Conservation (phyloP, 768 basidiomycete genomes). For the Podaxis pistillaris region DNA sequence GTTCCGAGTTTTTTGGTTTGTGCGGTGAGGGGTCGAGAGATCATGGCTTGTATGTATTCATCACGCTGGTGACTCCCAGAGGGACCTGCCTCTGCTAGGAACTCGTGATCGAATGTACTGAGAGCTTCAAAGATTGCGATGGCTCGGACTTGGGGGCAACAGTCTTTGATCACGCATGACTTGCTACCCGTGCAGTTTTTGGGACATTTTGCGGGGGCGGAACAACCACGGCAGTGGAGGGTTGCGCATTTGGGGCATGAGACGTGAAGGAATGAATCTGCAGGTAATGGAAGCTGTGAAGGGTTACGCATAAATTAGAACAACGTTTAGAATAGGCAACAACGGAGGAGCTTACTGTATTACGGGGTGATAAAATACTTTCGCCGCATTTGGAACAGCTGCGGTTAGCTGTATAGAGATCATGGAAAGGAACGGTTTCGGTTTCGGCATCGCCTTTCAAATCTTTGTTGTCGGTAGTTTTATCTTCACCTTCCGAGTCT, state of each 20-base stretch:
- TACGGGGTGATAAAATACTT: slow-evolving; percentile 20
- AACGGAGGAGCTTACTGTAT: slow-evolving; percentile 20
- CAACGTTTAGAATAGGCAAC: not conserved
- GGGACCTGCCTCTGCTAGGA: slow-evolving; percentile 23
- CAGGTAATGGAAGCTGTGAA: slow-evolving; percentile 14
- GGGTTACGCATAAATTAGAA: not conserved
- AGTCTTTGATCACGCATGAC: slow-evolving; percentile 27
- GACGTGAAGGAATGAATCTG: slow-evolving; percentile 26
- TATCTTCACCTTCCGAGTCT: not conserved
- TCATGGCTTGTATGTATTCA: slow-evolving; percentile 15
- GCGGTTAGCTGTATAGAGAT: slow-evolving; percentile 24
- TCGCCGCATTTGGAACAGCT: slow-evolving; percentile 27
- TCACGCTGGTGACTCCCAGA: slow-evolving; percentile 3
- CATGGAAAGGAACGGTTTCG: slow-evolving; percentile 10
- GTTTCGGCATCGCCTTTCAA: not conserved
- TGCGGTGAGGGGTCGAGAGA: slow-evolving; percentile 1
- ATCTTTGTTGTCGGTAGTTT: not conserved
- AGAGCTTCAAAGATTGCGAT: slow-evolving; percentile 34
- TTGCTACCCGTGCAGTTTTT: slow-evolving; percentile 25
- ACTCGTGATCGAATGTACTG: slow-evolving; percentile 29
- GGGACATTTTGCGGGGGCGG: slow-evolving; percentile 21
- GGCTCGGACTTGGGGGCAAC: slow-evolving; percentile 29
- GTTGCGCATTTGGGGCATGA: slow-evolving; percentile 27
- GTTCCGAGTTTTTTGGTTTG: slow-evolving; percentile 1
- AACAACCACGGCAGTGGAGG: slow-evolving; percentile 34